Percentiles rank a stretch among this genome's conserved stretches.
phyloP scores from a whole-genome alignment of 768 basidiomycete species.

The Lactarius indigo region DNA sequence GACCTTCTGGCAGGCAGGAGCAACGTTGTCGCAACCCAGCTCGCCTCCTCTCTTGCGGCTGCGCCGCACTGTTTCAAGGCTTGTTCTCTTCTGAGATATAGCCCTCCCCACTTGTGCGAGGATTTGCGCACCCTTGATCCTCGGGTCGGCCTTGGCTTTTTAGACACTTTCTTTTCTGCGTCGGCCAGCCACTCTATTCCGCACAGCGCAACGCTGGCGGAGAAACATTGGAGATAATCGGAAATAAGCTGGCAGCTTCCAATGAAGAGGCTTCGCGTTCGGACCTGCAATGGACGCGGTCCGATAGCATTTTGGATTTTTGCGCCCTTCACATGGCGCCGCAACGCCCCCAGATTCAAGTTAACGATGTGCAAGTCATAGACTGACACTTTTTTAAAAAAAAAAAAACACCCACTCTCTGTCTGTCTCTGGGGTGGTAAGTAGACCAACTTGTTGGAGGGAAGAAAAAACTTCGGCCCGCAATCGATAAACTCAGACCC shows the following conservation, averaged over 20 bases:
- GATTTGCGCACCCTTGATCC: neutral
- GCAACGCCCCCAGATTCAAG: neutral
- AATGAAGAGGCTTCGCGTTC: neutral
- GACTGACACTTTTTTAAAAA: neutral
- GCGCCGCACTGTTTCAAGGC: neutral
- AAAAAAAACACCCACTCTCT: neutral
- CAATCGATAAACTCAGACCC: neutral
- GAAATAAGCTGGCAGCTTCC: neutral
- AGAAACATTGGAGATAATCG: neutral
- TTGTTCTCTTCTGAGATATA: neutral
- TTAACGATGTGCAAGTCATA: neutral
- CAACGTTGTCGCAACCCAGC: neutral
- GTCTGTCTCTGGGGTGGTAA: neutral
- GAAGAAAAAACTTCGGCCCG: neutral
- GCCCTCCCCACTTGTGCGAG: no score
- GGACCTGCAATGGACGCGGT: neutral
- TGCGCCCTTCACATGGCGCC: neutral
- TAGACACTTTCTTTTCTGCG: neutral
- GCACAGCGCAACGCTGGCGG: neutral
- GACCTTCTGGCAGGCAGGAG: neutral
- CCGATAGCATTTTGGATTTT: neutral
- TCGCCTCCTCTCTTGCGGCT: neutral
- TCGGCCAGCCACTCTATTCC: neutral
- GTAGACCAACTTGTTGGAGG: neutral
- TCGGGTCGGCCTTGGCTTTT: neutral